Percentiles rank a stretch among this genome's conserved stretches.
phyloP scores from a whole-genome alignment of 2,329 filamentous ascomycete genomes.

The Talaromyces verruculosus region DNA sequence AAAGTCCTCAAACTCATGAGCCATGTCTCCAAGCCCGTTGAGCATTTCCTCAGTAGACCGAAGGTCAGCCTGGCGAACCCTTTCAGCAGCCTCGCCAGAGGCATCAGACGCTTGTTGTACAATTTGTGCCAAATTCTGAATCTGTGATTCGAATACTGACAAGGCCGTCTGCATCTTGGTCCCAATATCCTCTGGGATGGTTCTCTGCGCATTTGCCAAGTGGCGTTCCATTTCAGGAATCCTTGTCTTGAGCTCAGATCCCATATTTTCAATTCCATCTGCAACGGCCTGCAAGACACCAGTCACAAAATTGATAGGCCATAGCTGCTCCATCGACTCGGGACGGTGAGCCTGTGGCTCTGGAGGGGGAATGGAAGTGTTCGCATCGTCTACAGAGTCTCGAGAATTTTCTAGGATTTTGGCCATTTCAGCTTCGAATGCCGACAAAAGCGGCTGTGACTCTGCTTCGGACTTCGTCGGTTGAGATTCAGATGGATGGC shows the following conservation, averaged over 20 bases:
- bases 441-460: conserved; percentile 37
- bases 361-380: not conserved
- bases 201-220: conserved; percentile 35
- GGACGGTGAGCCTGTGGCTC: conserved; percentile 21
- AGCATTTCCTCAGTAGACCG: conserved; percentile 40
- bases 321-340: conserved; percentile 23
- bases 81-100: conserved; percentile 37
- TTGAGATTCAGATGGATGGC: not conserved
- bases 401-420: conserved; percentile 30
- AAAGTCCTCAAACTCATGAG: conserved; percentile 43
- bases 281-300: conserved; percentile 37
- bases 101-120: conserved; percentile 40
- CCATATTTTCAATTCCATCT: conserved; percentile 36
- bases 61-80: conserved; percentile 38
- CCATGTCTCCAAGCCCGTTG: conserved; percentile 41
- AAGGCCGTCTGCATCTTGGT: conserved; percentile 39
- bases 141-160: conserved; percentile 37
- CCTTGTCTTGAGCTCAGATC: conserved; percentile 37
- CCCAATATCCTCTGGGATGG: conserved; percentile 39
- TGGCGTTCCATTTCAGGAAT: conserved; percentile 42
- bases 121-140: conserved; percentile 38
- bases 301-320: conserved; percentile 35
- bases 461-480: conserved; percentile 25
- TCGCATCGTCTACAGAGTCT: not conserved
- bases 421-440: conserved; percentile 43